Evolutionary conservation across 2,329 filamentous ascomycete species (phyloP).

Genomic region (Aspergillus sp.): DNA sequence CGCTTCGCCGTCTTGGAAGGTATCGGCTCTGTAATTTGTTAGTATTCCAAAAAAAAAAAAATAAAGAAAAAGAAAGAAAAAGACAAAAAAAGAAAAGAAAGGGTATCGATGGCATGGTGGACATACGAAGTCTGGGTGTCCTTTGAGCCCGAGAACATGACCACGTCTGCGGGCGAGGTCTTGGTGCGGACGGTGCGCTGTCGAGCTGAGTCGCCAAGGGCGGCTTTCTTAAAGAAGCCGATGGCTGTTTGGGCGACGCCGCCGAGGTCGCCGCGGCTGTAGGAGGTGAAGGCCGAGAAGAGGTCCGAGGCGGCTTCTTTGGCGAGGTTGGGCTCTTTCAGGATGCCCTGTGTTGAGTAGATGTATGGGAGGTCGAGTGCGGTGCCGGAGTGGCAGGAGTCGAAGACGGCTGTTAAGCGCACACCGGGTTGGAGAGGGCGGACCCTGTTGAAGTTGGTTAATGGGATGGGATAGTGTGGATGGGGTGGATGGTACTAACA

Average conservation of each 20-base stretch:
- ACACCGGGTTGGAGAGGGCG: slow-evolving; percentile 78
- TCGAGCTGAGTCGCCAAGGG: slow-evolving; percentile 73
- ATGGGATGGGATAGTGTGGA: neutral
- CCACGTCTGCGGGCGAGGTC: slow-evolving; percentile 90
- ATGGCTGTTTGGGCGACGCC: slow-evolving; percentile 79
- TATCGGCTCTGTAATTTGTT: slow-evolving; percentile 68
- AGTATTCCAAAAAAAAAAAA: neutral
- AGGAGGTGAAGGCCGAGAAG: slow-evolving; percentile 67
- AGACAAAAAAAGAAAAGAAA: no score
- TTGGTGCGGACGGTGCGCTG: slow-evolving; percentile 82
- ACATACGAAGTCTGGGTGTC: slow-evolving; percentile 72
- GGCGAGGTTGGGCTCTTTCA: slow-evolving; percentile 67
- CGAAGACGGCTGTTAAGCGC: slow-evolving; percentile 69
- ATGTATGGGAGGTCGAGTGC: slow-evolving; percentile 68
- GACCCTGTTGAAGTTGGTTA: slow-evolving; percentile 49
- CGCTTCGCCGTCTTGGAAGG: slow-evolving; percentile 81
- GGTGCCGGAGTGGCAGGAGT: slow-evolving; percentile 67
- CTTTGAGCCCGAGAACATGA: slow-evolving; percentile 97
- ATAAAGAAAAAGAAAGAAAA: no score
- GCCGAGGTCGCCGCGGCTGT: slow-evolving; percentile 77
- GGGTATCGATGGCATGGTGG: no score
- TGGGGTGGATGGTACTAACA: slow-evolving; percentile 38
- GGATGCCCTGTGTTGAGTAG: slow-evolving; percentile 62
- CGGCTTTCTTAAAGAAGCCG: slow-evolving; percentile 83
- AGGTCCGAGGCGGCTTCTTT: slow-evolving; percentile 66